Percentiles rank a stretch among this genome's conserved stretches.
Conservation (phyloP, 768 basidiomycete species). For the Scleroderma bovista region DNA sequence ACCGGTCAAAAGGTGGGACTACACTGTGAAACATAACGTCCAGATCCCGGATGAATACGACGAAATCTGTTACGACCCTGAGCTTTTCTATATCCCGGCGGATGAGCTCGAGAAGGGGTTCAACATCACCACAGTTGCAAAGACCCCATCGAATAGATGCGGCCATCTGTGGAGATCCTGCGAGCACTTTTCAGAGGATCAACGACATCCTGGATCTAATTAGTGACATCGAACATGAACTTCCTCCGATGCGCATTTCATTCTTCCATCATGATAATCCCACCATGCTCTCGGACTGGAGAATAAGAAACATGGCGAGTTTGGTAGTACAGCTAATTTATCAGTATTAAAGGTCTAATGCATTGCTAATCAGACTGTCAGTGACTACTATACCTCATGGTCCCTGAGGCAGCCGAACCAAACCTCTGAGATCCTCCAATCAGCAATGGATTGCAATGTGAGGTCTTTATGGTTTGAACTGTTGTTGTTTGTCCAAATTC, state of each 20-base stretch:
- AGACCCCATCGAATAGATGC: conserved; percentile 10
- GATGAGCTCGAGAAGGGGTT: conserved; percentile 12
- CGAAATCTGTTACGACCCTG: conserved; percentile 35
- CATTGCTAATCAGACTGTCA: no score
- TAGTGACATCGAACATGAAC: conserved; percentile 16
- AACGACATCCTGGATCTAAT: conserved; percentile 18
- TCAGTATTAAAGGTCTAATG: no score
- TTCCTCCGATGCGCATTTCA: conserved; percentile 29
- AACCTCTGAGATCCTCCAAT: no score
- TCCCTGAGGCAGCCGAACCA: no score
- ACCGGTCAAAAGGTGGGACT: conserved; percentile 47
- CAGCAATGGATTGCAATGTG: no score
- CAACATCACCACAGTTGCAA: conserved; percentile 20
- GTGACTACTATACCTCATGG: no score
- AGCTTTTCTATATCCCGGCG: conserved; percentile 26
- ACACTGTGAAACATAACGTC: conserved; percentile 33
- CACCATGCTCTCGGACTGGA: conserved; percentile 19
- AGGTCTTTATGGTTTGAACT: no score
- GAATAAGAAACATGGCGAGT: conserved; percentile 16
- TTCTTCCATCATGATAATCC: conserved; percentile 29
- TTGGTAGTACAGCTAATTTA: no score
- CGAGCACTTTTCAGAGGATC: conserved; percentile 2
- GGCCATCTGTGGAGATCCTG: conserved; percentile 3
- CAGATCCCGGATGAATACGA: conserved; percentile 46
- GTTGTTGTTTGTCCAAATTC: no score